phyloP scores from a whole-genome alignment of 108 stramenopile genomes.

The Schizochytrium sp. region DNA sequence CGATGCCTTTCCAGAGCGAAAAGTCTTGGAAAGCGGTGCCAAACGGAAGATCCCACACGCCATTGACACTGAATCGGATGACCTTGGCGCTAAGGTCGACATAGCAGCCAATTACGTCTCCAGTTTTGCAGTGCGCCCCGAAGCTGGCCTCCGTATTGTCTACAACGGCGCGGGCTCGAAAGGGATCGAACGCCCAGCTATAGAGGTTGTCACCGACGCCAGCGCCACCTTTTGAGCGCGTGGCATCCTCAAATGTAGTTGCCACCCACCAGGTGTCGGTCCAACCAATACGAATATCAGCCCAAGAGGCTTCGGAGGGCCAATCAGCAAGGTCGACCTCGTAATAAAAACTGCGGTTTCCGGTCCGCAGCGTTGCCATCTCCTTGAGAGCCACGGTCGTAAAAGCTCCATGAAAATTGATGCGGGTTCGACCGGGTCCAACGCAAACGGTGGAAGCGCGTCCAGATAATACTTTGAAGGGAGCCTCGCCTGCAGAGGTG shows the following conservation, averaged over 20 bases:
- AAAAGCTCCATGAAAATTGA: not conserved
- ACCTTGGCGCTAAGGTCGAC: not conserved
- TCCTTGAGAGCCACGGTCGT: not conserved
- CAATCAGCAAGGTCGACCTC: not conserved
- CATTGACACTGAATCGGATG: not conserved
- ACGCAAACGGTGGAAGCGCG: not conserved
- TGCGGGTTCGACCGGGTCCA: not conserved
- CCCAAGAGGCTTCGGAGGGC: not conserved
- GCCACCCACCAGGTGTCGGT: not conserved
- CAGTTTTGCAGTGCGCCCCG: not conserved
- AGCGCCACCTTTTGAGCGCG: not conserved
- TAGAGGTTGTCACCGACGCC: slow-evolving; percentile 9
- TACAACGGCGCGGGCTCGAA: not conserved
- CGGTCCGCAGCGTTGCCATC: not conserved
- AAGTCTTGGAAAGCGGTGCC: not conserved
- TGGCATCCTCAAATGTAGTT: not conserved
- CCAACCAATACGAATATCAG: not conserved
- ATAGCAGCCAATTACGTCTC: not conserved
- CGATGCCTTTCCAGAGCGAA: not conserved
- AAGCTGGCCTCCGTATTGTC: not conserved
- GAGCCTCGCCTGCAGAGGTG: not conserved
- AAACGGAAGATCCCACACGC: not conserved
- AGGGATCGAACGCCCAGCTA: not conserved
- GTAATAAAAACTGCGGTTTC: not conserved
- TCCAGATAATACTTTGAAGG: not conserved